These are phyloP conservation scores for Lavandula angustifolia DNA, from an alignment of 257 asterid genomes.

Conservation along the genomic window DNA sequence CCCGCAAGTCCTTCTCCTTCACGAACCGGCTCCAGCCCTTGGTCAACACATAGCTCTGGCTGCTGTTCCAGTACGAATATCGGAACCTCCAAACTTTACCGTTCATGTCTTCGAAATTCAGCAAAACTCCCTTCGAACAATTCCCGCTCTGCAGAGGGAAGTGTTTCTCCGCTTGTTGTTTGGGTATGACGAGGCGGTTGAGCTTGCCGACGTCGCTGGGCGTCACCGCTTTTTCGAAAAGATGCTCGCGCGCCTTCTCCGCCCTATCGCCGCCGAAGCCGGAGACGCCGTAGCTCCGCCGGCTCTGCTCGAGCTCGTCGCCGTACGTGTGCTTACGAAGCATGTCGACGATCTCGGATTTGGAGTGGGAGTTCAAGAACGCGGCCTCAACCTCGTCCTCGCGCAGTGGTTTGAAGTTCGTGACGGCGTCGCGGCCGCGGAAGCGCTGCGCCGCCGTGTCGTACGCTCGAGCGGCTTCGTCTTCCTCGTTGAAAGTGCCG, in stretches of 20 bases:
- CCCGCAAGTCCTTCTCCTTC: conserved; percentile 56
- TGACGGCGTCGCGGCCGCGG: conserved; percentile 72
- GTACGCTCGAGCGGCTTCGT: conserved; percentile 62
- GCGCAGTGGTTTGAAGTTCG: conserved; percentile 51
- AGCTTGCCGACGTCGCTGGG: conserved; percentile 78
- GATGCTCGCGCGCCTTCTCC: conserved; percentile 43
- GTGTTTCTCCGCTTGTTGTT: conserved; percentile 75
- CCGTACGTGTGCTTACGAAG: conserved; percentile 60
- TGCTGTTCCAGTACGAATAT: conserved; percentile 71
- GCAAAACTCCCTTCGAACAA: conserved; percentile 46
- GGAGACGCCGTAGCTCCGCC: conserved; percentile 28
- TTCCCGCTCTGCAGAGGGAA: conserved; percentile 51
- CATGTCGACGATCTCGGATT: conserved; percentile 70
- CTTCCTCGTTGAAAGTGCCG: conserved; percentile 67
- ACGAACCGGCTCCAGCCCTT: conserved; percentile 81
- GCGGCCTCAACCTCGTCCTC: conserved; percentile 41
- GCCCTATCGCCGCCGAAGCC: conserved; percentile 11
- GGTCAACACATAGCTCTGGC: conserved; percentile 70
- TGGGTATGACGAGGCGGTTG: conserved; percentile 71
- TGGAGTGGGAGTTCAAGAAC: conserved; percentile 51
- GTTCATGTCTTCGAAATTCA: conserved; percentile 55
- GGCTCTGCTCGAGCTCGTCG: conserved; percentile 65
- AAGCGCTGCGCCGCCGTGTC: conserved; percentile 73
- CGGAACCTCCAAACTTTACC: conserved; percentile 74
- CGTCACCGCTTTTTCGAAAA: conserved; percentile 69